Evolutionary conservation across 2,329 filamentous ascomycete species (phyloP).

Genomic region (Colletotrichum tabaci): DNA sequence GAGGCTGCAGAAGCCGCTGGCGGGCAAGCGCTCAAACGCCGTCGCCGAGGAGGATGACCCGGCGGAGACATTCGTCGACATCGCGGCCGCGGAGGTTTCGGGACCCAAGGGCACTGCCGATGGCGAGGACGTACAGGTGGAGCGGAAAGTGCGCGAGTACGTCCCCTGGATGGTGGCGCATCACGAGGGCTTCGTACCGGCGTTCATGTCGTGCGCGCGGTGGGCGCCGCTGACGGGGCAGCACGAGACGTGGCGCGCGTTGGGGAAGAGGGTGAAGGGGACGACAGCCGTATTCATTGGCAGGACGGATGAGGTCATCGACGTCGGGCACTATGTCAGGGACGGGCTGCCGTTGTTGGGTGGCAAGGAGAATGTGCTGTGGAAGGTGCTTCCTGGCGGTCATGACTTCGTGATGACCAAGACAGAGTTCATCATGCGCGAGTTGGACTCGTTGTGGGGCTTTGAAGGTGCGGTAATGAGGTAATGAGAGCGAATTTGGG

Average conservation of each 20-base stretch:
- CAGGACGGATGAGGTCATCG: constrained; percentile 66
- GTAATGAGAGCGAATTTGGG: not conserved
- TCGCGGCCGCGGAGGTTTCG: constrained; percentile 60
- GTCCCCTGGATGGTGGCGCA: constrained; percentile 72
- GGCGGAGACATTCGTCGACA: constrained; percentile 52
- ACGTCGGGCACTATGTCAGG: constrained; percentile 62
- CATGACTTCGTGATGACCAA: constrained; percentile 77
- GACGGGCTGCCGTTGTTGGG: constrained; percentile 67
- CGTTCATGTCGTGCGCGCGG: constrained; percentile 72
- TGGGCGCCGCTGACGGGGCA: constrained; percentile 69
- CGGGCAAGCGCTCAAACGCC: constrained; percentile 50
- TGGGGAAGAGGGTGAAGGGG: constrained; percentile 59
- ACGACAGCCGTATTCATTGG: constrained; percentile 69
- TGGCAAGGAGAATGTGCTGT: constrained; percentile 64
- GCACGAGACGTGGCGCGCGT: constrained; percentile 63
- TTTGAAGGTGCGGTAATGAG: constrained; percentile 21
- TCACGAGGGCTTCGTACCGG: constrained; percentile 71
- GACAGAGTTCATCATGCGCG: constrained; percentile 58
- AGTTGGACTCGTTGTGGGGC: constrained; percentile 65
- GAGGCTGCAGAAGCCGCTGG: constrained; percentile 67
- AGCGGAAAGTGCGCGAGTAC: constrained; percentile 63
- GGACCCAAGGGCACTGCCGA: constrained; percentile 47
- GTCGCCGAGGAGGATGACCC: constrained; percentile 41
- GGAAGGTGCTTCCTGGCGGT: constrained; percentile 66
- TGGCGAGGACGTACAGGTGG: constrained; percentile 51